Evolutionary conservation across 805 yeast genomes (phyloP).

Genomic region (Hanseniaspora pseudoguilliermondii): DNA sequence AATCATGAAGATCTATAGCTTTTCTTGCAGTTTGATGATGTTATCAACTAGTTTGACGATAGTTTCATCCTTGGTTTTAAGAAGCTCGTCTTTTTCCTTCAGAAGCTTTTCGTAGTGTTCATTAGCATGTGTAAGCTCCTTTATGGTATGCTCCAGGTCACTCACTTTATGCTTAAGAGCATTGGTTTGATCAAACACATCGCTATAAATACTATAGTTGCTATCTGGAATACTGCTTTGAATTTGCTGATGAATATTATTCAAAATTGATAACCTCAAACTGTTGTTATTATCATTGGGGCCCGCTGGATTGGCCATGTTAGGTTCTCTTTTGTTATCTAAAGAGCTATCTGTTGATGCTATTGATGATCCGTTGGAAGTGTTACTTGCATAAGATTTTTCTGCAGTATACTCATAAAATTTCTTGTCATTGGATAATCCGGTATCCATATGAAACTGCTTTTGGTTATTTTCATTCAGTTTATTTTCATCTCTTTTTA

Average conservation of each 20-base stretch:
- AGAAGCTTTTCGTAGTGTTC: neutral
- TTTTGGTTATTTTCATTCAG: neutral
- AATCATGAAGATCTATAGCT: neutral
- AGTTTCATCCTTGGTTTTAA: constrained; percentile 5
- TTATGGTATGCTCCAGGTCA: neutral
- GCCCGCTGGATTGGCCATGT: neutral
- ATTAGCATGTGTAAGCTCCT: neutral
- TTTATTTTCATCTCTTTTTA: neutral
- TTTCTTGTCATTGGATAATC: neutral
- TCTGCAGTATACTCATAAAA: neutral
- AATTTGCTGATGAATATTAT: constrained; percentile 8
- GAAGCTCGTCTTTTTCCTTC: constrained; percentile 1
- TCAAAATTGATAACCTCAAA: neutral
- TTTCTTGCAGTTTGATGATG: constrained; percentile 1
- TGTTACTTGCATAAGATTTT: neutral
- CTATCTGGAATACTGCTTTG: neutral
- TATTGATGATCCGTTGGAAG: neutral
- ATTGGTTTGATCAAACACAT: neutral
- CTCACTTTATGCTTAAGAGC: neutral
- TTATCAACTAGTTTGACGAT: constrained; percentile 7
- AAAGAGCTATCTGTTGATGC: neutral
- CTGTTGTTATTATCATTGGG: neutral
- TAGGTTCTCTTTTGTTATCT: neutral
- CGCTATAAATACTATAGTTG: neutral
- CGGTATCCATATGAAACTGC: neutral